phyloP scores from a whole-genome alignment of 441 rosid species.

The Pelargonium fulgidum region DNA sequence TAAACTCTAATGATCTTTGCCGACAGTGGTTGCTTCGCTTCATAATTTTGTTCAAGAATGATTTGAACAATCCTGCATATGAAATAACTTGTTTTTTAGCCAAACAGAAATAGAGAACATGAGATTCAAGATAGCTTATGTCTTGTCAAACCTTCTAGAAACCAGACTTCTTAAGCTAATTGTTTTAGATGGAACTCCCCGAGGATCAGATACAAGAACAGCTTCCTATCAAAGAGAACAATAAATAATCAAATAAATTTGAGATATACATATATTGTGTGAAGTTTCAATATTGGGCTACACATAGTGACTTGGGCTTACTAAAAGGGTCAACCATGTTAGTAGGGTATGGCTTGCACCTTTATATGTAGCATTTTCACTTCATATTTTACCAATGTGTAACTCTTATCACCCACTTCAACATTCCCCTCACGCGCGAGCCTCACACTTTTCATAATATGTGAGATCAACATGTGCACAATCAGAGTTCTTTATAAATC shows the following conservation, averaged over 20 bases:
- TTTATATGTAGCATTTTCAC: too few relatives aligned
- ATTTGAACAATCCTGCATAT: conserved; percentile 73
- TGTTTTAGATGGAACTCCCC: conserved; percentile 68
- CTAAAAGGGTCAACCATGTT: too few relatives aligned
- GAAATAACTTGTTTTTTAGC: conserved; percentile 22
- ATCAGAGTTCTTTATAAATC: too few relatives aligned
- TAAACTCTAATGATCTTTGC: conserved; percentile 71
- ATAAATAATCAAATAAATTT: conserved; percentile 19
- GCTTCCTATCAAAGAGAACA: conserved; percentile 55
- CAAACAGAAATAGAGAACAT: conserved; percentile 19
- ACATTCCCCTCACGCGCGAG: too few relatives aligned
- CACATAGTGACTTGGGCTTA: too few relatives aligned
- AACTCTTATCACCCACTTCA: too few relatives aligned
- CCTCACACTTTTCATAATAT: too few relatives aligned
- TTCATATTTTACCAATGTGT: too few relatives aligned
- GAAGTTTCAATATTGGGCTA: too few relatives aligned
- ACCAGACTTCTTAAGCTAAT: conserved; percentile 73
- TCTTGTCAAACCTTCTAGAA: conserved; percentile 68
- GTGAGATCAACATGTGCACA: too few relatives aligned
- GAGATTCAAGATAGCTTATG: conserved; percentile 3
- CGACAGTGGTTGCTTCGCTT: conserved; percentile 47
- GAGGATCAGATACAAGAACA: conserved; percentile 83
- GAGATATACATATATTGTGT: too few relatives aligned
- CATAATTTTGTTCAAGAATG: conserved; percentile 78
- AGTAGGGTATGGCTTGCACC: too few relatives aligned